Conservation (phyloP, 2,329 filamentous ascomycete genomes). For the Hypoxylon sp. region DNA sequence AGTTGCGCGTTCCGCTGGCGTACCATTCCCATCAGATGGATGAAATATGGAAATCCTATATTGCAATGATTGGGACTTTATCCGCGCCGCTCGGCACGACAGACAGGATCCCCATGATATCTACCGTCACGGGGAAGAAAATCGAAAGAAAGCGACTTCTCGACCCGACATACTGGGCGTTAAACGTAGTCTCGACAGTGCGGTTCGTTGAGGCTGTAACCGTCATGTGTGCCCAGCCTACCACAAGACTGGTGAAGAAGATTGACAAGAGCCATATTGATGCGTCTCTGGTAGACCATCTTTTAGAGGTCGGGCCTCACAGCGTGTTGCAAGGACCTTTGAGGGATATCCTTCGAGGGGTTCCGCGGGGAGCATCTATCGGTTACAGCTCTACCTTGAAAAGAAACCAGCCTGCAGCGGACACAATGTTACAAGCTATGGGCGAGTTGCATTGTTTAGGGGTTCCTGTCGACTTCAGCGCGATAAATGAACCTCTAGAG, state of each 20-base stretch:
- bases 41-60: constrained; percentile 17
- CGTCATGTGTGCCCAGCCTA: not conserved
- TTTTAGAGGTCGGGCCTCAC: constrained; percentile 45
- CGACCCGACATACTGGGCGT: constrained; percentile 27
- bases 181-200: constrained; percentile 45
- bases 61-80: constrained; percentile 9
- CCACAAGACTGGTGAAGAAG: no score
- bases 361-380: not conserved
- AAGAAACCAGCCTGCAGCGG: constrained; percentile 4
- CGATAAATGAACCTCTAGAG: constrained; percentile 13
- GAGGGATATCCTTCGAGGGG: constrained; percentile 25
- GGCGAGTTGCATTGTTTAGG: constrained; percentile 16
- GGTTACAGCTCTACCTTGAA: constrained; percentile 15
- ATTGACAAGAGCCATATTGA: no score
- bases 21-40: constrained; percentile 49
- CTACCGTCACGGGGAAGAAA: constrained; percentile 13
- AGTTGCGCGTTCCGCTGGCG: constrained; percentile 42
- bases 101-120: constrained; percentile 20
- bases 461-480: constrained; percentile 7
- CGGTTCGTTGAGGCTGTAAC: constrained; percentile 41
- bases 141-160: not conserved
- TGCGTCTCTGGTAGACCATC: constrained; percentile 1
- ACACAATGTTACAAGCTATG: not conserved
- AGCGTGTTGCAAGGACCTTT: constrained; percentile 36
- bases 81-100: not conserved